A percentile compares a stretch with the other conserved stretches of the same genome.
Conservation (phyloP, 495 filamentous ascomycete species). For the Tuber brumale region DNA sequence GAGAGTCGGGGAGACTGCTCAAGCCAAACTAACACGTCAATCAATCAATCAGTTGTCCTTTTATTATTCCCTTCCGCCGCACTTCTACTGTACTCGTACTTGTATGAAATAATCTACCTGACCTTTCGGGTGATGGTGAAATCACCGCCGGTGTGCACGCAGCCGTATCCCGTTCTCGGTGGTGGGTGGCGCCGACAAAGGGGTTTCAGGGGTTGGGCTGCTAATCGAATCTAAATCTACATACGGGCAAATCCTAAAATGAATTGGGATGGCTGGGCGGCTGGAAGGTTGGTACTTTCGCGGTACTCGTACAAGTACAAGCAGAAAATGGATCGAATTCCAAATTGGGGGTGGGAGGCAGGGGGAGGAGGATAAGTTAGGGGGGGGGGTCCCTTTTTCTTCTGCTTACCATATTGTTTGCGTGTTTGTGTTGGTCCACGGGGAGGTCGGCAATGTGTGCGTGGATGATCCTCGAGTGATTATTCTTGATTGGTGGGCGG, state of each 20-base stretch:
- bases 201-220: background rate
- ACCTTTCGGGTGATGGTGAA: background rate
- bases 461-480: background rate
- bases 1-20: background rate
- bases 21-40: background rate
- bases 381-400: background rate
- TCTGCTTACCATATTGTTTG: background rate
- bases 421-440: background rate
- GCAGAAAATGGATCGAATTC: background rate
- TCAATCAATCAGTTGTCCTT: background rate
- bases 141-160: background rate
- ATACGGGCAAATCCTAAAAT: background rate
- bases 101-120: background rate
- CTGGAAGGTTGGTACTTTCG: background rate
- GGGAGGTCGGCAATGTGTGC: background rate
- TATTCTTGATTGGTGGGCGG: background rate
- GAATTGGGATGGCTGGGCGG: background rate
- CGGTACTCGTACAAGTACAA: no score
- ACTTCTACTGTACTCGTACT: background rate
- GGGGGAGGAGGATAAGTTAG: background rate
- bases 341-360: background rate
- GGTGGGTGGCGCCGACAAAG: background rate
- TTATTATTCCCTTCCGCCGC: background rate
- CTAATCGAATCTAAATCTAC: background rate
- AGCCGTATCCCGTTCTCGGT: background rate